A percentile compares a stretch with the other conserved stretches of the same genome.
These are phyloP conservation scores for Paramarasmius palmivorus DNA, from an alignment of 1,284 basidiomycete genomes.

Conservation along the genomic window DNA sequence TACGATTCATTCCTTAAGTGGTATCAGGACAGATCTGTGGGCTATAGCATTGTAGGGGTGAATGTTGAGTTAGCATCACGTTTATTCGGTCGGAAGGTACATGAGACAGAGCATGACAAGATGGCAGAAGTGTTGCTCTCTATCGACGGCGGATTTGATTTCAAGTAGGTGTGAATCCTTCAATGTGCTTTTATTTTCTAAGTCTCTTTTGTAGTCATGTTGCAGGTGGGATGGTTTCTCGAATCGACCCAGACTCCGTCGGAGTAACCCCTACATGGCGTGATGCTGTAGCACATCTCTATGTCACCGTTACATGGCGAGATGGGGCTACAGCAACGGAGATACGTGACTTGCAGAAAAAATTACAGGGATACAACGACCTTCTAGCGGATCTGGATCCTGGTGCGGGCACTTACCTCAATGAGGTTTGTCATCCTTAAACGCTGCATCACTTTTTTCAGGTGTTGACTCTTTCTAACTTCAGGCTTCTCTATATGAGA, in stretches of 20 bases:
- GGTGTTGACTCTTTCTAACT: too few relatives aligned
- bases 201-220: slow-evolving; percentile 28
- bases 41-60: slow-evolving; percentile 19
- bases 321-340: slow-evolving; percentile 27
- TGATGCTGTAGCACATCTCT: slow-evolving; percentile 31
- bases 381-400: slow-evolving; percentile 28
- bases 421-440: slow-evolving; percentile 46
- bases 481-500: slow-evolving; percentile 43
- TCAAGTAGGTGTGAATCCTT: not conserved
- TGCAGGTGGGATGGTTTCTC: slow-evolving; percentile 38
- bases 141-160: slow-evolving; percentile 14
- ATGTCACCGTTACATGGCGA: slow-evolving; percentile 28
- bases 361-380: slow-evolving; percentile 21
- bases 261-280: slow-evolving; percentile 47
- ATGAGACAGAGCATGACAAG: slow-evolving; percentile 27
- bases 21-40: slow-evolving; percentile 12
- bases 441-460: too few relatives aligned
- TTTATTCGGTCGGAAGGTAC: slow-evolving; percentile 34
- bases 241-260: slow-evolving; percentile 32
- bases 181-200: too few relatives aligned
- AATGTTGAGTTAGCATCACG: slow-evolving; percentile 34
- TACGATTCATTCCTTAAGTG: slow-evolving; percentile 6
- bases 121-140: slow-evolving; percentile 11
- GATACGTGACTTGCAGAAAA: slow-evolving; percentile 22
- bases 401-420: slow-evolving; percentile 38